Conservation (phyloP, 1,139 yeast species). For the Lodderomyces pseudojiufengensis region DNA sequence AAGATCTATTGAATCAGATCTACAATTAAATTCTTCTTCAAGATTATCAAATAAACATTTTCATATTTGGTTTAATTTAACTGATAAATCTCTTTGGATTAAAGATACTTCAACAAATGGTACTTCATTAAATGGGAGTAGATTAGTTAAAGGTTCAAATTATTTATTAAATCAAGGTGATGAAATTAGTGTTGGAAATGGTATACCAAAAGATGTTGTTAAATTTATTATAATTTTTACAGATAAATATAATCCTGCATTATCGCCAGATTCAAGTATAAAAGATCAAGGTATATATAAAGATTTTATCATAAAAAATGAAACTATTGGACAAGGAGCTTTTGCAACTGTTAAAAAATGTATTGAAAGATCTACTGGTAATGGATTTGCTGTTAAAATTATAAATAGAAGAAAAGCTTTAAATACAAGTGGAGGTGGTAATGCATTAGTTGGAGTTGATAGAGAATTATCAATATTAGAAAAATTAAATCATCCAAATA, state of each 20-base stretch:
- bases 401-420: constrained; percentile 77
- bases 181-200: constrained; percentile 86
- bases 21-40: constrained; percentile 55
- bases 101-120: constrained; percentile 86
- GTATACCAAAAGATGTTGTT: constrained; percentile 73
- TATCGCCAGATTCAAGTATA: constrained; percentile 18
- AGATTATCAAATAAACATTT: constrained; percentile 79
- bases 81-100: constrained; percentile 56
- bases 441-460: constrained; percentile 60
- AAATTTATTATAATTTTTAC: constrained; percentile 67
- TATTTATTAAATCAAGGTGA: constrained; percentile 88
- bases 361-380: constrained; percentile 78
- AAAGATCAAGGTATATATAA: constrained; percentile 55
- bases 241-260: constrained; percentile 38
- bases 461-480: constrained; percentile 80
- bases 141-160: constrained; percentile 75
- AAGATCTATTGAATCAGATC: constrained; percentile 65
- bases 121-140: constrained; percentile 72
- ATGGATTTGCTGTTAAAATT: constrained; percentile 84
- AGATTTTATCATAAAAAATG: constrained; percentile 75
- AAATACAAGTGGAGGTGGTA: constrained; percentile 68
- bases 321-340: constrained; percentile 92
- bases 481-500: constrained; percentile 76
- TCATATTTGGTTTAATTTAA: constrained; percentile 57
- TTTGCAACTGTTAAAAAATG: constrained; percentile 95